Evolutionary conservation across 169 alveolate species (phyloP).

Genomic region (Cryptosporidium tyzzeri): DNA sequence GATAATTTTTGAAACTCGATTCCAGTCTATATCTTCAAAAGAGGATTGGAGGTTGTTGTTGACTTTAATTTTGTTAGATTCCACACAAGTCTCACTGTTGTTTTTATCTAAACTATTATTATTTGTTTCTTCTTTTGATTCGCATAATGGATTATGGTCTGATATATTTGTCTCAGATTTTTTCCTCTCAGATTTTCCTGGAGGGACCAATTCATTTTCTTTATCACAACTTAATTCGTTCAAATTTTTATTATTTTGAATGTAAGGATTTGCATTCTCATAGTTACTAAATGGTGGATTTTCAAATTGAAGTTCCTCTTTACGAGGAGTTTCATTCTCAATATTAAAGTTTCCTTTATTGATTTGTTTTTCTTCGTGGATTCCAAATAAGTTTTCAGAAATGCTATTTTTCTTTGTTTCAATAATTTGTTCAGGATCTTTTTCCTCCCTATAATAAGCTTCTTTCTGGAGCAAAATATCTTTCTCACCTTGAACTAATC

Average conservation of each 20-base stretch:
- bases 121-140: neutral
- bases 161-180: neutral
- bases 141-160: neutral
- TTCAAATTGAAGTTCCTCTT: neutral
- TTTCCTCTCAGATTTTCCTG: neutral
- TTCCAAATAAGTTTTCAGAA: neutral
- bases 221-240: neutral
- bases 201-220: too few species aligned
- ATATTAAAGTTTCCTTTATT: neutral
- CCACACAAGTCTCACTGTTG: neutral
- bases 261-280: neutral
- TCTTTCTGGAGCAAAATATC: too few species aligned
- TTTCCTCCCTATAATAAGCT: neutral
- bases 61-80: neutral
- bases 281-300: neutral
- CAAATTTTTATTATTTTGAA: neutral
- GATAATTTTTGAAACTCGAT: conserved; percentile 10
- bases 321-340: neutral
- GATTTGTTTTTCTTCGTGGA: neutral
- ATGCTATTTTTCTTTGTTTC: neutral
- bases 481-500: too few species aligned
- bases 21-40: conserved; percentile 25
- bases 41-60: neutral
- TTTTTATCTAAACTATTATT: neutral
- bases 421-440: neutral